Evolutionary conservation across 108 stramenopile genomes (phyloP).

Genomic region (Skeletonema potamos): DNA sequence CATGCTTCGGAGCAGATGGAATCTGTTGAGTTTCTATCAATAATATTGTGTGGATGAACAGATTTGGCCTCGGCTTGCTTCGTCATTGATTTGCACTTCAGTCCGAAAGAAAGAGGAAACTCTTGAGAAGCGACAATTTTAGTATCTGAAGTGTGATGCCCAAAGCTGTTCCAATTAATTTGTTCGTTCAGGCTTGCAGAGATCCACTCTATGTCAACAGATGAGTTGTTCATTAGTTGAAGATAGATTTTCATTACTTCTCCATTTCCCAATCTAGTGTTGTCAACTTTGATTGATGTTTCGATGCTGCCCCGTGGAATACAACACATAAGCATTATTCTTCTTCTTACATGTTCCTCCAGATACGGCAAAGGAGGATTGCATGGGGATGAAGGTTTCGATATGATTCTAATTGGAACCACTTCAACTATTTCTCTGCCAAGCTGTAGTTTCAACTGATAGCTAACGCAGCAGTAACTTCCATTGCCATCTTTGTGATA

Average conservation of each 20-base stretch:
- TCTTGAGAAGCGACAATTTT: not conserved
- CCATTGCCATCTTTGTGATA: constrained; percentile 3
- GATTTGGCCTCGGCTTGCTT: not conserved
- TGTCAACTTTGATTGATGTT: not conserved
- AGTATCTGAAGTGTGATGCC: not conserved
- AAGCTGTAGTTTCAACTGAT: constrained; percentile 9
- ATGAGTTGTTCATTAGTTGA: constrained; percentile 3
- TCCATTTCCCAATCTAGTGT: constrained; percentile 8
- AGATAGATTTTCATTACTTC: constrained; percentile 9
- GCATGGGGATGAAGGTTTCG: constrained; percentile 3
- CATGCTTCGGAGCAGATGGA: not conserved
- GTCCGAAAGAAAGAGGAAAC: not conserved
- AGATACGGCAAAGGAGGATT: not conserved
- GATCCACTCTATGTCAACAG: not conserved
- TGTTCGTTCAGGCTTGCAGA: not conserved
- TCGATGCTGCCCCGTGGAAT: constrained; percentile 16
- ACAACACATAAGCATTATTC: constrained; percentile 5
- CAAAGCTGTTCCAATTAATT: not conserved
- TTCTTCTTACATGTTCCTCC: not conserved
- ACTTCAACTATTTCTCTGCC: not conserved
- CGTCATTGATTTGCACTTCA: not conserved
- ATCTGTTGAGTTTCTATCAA: not conserved
- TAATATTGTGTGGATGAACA: not conserved
- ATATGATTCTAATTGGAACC: constrained; percentile 1
- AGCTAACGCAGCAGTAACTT: constrained; percentile 2